phyloP scores from a whole-genome alignment of 495 filamentous ascomycete species.

The Trichocladium uniseriatum region DNA sequence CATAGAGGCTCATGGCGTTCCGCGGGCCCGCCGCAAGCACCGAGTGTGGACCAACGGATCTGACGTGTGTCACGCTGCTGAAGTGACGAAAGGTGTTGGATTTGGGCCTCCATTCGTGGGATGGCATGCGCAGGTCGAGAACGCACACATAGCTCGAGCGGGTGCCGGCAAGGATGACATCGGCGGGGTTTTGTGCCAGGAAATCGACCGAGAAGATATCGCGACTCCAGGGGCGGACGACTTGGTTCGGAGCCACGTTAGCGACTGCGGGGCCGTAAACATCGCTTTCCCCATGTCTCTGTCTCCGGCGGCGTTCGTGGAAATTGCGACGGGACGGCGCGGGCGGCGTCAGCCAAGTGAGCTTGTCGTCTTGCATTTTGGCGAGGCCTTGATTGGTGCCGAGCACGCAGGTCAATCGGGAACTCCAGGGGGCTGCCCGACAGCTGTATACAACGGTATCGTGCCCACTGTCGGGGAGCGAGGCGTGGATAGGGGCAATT shows the following conservation, averaged over 20 bases:
- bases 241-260: background rate
- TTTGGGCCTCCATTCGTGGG: constrained; percentile 11
- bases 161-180: constrained; percentile 30
- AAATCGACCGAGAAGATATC: constrained; percentile 26
- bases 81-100: constrained; percentile 16
- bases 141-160: constrained; percentile 26
- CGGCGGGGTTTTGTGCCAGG: constrained; percentile 14
- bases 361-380: constrained; percentile 1
- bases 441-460: constrained; percentile 3
- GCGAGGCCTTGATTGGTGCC: constrained; percentile 28
- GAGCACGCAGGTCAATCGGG: constrained; percentile 18
- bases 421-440: background rate
- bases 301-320: background rate
- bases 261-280: too few species aligned
- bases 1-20: constrained; percentile 31
- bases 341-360: constrained; percentile 11
- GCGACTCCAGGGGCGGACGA: background rate
- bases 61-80: constrained; percentile 27
- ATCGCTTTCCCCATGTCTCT: too few species aligned
- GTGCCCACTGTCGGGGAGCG: background rate
- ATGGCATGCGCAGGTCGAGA: constrained; percentile 23
- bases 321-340: background rate
- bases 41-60: constrained; percentile 22
- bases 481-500: background rate
- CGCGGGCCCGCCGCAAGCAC: constrained; percentile 32